Conservation (phyloP, 2,329 filamentous ascomycete species). For the Piedraia hortae region DNA sequence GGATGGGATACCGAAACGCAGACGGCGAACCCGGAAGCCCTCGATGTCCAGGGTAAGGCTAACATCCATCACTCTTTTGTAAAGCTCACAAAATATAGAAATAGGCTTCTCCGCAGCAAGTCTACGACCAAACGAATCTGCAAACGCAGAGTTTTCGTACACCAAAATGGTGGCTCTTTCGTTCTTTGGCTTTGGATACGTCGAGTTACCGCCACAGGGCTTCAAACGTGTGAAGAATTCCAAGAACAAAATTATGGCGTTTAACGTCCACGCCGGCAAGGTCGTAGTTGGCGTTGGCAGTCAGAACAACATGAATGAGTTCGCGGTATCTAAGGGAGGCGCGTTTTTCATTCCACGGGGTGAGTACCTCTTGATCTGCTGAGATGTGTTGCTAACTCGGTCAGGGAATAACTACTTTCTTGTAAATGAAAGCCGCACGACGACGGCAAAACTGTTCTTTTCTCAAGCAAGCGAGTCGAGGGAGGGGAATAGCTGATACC, state of each 20-base stretch:
- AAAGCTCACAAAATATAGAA: constrained; percentile 15
- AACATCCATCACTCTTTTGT: constrained; percentile 1
- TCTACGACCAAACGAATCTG: constrained; percentile 29
- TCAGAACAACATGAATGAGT: constrained; percentile 30
- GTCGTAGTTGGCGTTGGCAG: constrained; percentile 45
- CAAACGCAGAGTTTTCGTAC: constrained; percentile 51
- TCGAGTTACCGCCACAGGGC: constrained; percentile 60
- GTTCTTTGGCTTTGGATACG: constrained; percentile 72
- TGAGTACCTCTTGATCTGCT: no score
- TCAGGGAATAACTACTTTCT: constrained; percentile 86
- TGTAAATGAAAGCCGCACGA: constrained; percentile 41
- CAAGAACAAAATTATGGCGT: constrained; percentile 88
- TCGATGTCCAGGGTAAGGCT: constrained; percentile 15
- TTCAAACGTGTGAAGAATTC: constrained; percentile 80
- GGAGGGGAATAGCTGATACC: no score
- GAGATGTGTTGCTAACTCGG: no score
- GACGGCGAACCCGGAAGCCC: constrained; percentile 13
- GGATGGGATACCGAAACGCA: constrained; percentile 20
- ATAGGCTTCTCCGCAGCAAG: constrained; percentile 30
- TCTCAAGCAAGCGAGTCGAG: constrained; percentile 66
- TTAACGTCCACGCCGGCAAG: constrained; percentile 65
- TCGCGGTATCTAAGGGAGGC: constrained; percentile 64
- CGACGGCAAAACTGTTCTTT: constrained; percentile 60
- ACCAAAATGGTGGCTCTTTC: constrained; percentile 61
- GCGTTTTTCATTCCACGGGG: constrained; percentile 89